These are phyloP conservation scores for Acanthamoeba quina DNA, from an alignment of 208 protist genomes.

Conservation along the genomic window DNA sequence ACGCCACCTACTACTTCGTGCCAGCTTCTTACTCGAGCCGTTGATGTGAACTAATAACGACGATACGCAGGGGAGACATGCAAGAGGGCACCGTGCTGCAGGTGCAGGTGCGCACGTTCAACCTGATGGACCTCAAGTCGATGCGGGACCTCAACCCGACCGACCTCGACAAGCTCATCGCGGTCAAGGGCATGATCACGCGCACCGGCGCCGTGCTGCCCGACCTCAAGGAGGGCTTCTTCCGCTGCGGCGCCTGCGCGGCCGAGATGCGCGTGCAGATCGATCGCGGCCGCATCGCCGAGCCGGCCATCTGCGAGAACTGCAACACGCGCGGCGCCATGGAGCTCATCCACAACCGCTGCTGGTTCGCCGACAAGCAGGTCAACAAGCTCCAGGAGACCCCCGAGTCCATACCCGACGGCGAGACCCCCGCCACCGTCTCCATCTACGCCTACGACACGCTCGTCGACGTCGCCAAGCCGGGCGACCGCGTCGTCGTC, in stretches of 20 bases:
- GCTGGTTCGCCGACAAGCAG: constrained; percentile 97
- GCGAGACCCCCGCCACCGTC: constrained; percentile 98
- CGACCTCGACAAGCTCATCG: constrained; percentile 93
- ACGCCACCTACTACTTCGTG: neutral
- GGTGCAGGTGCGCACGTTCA: constrained; percentile 86
- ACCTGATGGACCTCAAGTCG: constrained; percentile 82
- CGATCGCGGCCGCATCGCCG: constrained; percentile 95
- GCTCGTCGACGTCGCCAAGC: constrained; percentile 94
- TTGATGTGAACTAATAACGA: neutral
- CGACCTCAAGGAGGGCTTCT: constrained; percentile 91
- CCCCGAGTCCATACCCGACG: constrained; percentile 97
- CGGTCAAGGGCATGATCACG: constrained; percentile 93
- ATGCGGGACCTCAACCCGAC: constrained; percentile 92
- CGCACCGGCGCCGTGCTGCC: constrained; percentile 87
- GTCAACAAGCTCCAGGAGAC: constrained; percentile 98
- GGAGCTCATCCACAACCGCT: constrained; percentile 96
- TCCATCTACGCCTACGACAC: constrained; percentile 96
- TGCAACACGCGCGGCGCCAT: constrained; percentile 89
- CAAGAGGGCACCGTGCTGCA: neutral
- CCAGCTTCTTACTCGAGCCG: neutral
- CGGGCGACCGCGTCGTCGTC: constrained; percentile 93
- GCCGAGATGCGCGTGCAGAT: constrained; percentile 89
- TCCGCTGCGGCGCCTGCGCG: constrained; percentile 97
- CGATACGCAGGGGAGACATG: neutral
- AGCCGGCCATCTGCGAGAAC: constrained; percentile 95